A percentile compares a stretch with the other conserved stretches of the same genome.
Conservation (phyloP, 177 flowering plant species). For the Vitis hybrid region DNA sequence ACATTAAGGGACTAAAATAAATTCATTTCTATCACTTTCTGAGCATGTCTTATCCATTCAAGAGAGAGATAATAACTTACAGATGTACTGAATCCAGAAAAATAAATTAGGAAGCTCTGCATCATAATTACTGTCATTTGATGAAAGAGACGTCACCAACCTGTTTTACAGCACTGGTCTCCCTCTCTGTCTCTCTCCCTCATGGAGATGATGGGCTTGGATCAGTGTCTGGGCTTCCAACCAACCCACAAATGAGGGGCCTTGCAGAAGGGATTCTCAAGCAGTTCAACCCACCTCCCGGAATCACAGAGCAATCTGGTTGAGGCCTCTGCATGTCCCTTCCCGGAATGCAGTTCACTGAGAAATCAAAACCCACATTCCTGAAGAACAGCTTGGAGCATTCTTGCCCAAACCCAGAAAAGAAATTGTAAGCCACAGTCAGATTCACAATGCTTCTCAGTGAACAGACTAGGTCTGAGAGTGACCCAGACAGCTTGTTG, state of each 20-base stretch:
- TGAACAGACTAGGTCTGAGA: slow-evolving; percentile 73
- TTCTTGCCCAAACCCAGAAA: slow-evolving; percentile 74
- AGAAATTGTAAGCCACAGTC: slow-evolving; percentile 73
- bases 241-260: slow-evolving; percentile 56
- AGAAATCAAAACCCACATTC: slow-evolving; percentile 76
- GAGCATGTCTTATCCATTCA: not conserved
- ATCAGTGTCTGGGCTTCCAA: not conserved
- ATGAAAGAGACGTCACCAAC: slow-evolving; percentile 15
- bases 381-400: slow-evolving; percentile 47
- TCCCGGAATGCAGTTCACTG: slow-evolving; percentile 83
- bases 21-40: not conserved
- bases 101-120: slow-evolving; percentile 11
- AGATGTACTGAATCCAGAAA: slow-evolving; percentile 1
- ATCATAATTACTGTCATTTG: slow-evolving; percentile 20
- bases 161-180: slow-evolving; percentile 5
- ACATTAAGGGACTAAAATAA: not conserved
- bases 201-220: slow-evolving; percentile 18
- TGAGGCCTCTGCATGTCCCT: slow-evolving; percentile 72
- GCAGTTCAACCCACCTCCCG: slow-evolving; percentile 66
- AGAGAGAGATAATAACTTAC: not conserved
- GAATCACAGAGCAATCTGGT: slow-evolving; percentile 61
- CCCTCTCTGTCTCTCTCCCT: slow-evolving; percentile 4
- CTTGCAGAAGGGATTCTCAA: slow-evolving; percentile 61
- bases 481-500: slow-evolving; percentile 72
- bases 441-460: slow-evolving; percentile 60